Evolutionary conservation across 2,329 filamentous ascomycete genomes (phyloP), one percentile per base, ranked within the genome.

Genomic region (Amauroascus niger): DNA sequence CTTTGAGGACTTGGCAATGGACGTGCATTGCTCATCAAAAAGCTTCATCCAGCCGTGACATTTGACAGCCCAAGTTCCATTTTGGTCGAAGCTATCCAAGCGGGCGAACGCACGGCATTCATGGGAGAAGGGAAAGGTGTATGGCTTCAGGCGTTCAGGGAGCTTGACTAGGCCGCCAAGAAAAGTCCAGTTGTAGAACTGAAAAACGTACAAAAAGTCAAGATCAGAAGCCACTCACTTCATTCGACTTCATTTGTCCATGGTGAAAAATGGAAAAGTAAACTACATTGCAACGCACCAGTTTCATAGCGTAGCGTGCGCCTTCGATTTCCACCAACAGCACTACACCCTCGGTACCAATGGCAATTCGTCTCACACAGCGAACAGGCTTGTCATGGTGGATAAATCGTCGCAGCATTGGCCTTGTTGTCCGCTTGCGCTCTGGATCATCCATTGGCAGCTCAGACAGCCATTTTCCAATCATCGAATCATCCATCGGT

Each of bases 41-140:
- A 58, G 56, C 43, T 54, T 55, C 11, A 58, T 53, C 56, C 53
- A 58, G 6, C 54, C 56, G 30, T 58, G 46, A 26, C 56, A 58
- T 52, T 56, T 55, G 16, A 56, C 56, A 7, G 56, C 56, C 53
- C 53, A 58, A 16, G 54, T 58, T 16, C 56, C 54, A 35, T 58
- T 58, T 28, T 58, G 5, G 4, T 50, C 46, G n/a, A 55, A 26
- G 32, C 53, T 54, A 39, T 56, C 53, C 6, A 58, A 40, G 33
- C 54, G 53, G 26, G 53, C 56, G 30, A 58, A 58, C 24, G 56
- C 53, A 20, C 56, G 53, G 11, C 41, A 48, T 54, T 58, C 54
- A 32, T 55, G 50, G 6, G 53, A 43, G 22, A 56, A 53, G 28
- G 56, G 43, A 43, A 26, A 41, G 2, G 37, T 41, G 46, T 54